Base-by-base conservation (phyloP, 805 yeast genomes). In the Wickerhamomyces ciferrii region DNA sequence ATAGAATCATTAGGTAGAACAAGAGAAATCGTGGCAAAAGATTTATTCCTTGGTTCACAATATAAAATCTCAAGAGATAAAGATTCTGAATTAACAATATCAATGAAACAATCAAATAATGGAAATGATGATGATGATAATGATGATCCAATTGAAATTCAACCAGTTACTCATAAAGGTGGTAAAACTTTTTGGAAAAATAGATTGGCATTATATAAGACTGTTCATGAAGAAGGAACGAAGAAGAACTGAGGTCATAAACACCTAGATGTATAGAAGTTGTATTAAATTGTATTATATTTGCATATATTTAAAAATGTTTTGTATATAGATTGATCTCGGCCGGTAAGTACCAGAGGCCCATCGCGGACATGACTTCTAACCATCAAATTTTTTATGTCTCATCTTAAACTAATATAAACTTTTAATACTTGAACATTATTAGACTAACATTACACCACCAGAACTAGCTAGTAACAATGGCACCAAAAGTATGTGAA, bases 1-100 rank as follows among this genome's bases (percentile, higher is more conserved):
- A 87, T 87, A 43, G 96, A 87, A 64, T 76, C 88, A 0, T 68
- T 87, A 46, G 84, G 83, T 9, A 75, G 96, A 61, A 87, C 96
- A 0, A 69, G 94, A 47, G 96, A 87, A 56, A 47, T 87, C 5
- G 81, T 84, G 0, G 71, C 82, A 40, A 87, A 87, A 56, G 94
- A 87, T 54, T 71, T 87, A 47, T 71, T 74, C 17, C 58, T 65
- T 4, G 86, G 85, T 0, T 72, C 78, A 6, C 58, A 59, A 5
- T 80, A 76, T 54, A 58, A 60, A 20, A 29, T 75, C 47, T 37
- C 54, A 51, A 42, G 17, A 5, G 55, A 43, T 2, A 52, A 54
- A 3, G 58, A 52, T n/a, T 15, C 11, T 10, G 45, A 49, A 13
- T 3, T 37, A 5, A n/a, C 24, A 11, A 4, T 37, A 3, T 14